Evolutionary conservation across 2,329 filamentous ascomycete genomes (phyloP), one percentile per base, ranked within the genome.

Genomic region (Sporothrix sp.): DNA sequence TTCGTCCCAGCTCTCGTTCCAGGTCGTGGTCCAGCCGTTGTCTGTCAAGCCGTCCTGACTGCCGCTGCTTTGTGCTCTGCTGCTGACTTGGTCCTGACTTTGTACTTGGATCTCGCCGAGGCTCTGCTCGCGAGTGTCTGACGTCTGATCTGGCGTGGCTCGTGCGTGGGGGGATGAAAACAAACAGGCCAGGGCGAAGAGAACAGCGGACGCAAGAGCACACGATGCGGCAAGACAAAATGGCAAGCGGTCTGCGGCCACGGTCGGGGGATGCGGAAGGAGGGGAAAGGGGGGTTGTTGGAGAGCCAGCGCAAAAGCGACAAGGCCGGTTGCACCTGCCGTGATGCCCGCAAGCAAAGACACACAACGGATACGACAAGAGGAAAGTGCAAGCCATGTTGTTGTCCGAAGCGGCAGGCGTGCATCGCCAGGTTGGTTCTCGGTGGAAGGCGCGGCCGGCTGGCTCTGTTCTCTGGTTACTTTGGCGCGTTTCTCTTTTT

Each of bases 401-500:
- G 35, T 21, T 21, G n/a, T n/a, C 35, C n/a, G 16, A 18, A 35
- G 21, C 2, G 36, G 49, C 13, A 47, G 38, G 21, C 28, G 28
- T 38, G 28, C 13, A 28, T 25, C 32, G 36, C n/a, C 20, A 3
- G 43, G 32, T 14, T 7, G 28, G 27, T 37, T 27, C 50, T 28
- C 35, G 40, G 28, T 9, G 21, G 50, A 42, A 48, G 50, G 50
- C 20, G 37, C 36, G 45, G 35, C 25, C 35, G 25, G 5, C 13
- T 47, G 16, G 35, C 25, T 28, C 7, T 38, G 38, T 20, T 23
- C 11, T 16, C 18, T 48, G 25, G n/a, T 20, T 14, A 16, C 35
- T 11, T 32, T 48, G 1, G 23, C 45, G 23, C 45, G n/a, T 38
- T 23, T 37, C 25, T 32, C 45, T 13, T 48, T 48, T 21, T 38